Percentiles rank a stretch among this genome's conserved stretches.
These are phyloP conservation scores for Platanthera guangdongensis DNA, from an alignment of 106 monocot genomes.

Conservation along the genomic window DNA sequence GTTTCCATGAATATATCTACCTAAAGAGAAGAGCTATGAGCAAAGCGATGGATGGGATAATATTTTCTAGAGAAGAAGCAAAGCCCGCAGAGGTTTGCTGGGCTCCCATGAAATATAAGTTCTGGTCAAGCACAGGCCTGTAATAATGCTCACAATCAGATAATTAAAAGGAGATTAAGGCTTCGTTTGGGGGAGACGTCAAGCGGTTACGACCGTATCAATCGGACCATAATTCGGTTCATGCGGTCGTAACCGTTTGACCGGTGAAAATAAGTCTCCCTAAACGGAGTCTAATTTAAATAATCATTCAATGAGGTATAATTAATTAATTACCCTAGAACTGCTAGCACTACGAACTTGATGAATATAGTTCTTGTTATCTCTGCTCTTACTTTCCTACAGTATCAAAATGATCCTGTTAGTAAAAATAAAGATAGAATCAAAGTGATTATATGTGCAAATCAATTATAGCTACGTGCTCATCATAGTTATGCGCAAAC, in stretches of 20 bases:
- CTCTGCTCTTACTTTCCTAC: conserved; percentile 78
- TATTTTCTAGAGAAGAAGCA: conserved; percentile 58
- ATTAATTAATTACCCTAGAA: conserved; percentile 61
- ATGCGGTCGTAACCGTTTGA: too few species aligned
- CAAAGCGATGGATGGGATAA: conserved; percentile 71
- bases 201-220: too few species aligned
- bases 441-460: too few species aligned
- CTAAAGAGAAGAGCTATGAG: conserved; percentile 40
- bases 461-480: too few species aligned
- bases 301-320: too few species aligned
- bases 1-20: conserved; percentile 20
- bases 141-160: not conserved
- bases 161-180: not conserved
- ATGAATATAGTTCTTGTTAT: conserved; percentile 51
- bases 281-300: too few species aligned
- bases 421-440: not conserved
- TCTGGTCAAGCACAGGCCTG: conserved; percentile 90
- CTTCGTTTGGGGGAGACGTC: too few species aligned
- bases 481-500: not conserved
- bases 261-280: too few species aligned
- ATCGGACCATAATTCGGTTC: too few species aligned
- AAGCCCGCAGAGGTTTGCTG: conserved; percentile 73
- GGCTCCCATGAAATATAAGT: conserved; percentile 69
- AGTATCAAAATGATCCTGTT: not conserved
- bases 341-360: conserved; percentile 50